Conservation (phyloP, 2,329 filamentous ascomycete species). For the Verticillium albo-atrum region DNA sequence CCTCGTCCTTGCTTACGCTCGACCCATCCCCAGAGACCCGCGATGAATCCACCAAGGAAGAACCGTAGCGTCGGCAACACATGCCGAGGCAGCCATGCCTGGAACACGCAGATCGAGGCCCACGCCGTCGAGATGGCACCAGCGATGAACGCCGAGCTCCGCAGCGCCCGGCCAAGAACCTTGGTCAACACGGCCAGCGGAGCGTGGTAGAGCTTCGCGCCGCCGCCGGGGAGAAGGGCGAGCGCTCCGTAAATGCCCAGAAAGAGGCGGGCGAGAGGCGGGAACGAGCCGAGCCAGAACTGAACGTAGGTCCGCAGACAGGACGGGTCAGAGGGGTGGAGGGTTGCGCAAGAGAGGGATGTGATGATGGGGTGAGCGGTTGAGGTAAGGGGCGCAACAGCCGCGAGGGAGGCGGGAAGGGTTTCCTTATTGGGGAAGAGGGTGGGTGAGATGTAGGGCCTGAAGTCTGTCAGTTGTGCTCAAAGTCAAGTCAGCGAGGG, state of each 20-base stretch:
- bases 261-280: conserved; percentile 72
- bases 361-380: conserved; percentile 83
- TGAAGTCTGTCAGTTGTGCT: conserved; percentile 25
- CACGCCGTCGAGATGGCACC: conserved; percentile 82
- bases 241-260: conserved; percentile 69
- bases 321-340: conserved; percentile 84
- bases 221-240: conserved; percentile 61
- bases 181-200: conserved; percentile 64
- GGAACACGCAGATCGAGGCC: conserved; percentile 88
- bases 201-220: conserved; percentile 56
- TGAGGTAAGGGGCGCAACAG: conserved; percentile 73
- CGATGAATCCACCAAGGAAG: conserved; percentile 82
- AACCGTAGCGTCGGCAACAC: conserved; percentile 79
- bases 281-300: conserved; percentile 82
- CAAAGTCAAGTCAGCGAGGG: background rate
- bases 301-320: conserved; percentile 83
- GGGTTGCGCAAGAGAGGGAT: conserved; percentile 79
- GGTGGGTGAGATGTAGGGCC: conserved; percentile 77
- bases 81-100: conserved; percentile 68
- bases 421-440: conserved; percentile 72
- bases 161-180: conserved; percentile 65
- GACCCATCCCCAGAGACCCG: conserved; percentile 80
- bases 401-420: conserved; percentile 60
- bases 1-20: conserved; percentile 60
- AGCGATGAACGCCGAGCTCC: conserved; percentile 72